A percentile compares a stretch with the other conserved stretches of the same genome.
Evolutionary conservation across 306 rosid genomes (phyloP).

Genomic region (Malus fusca): DNA sequence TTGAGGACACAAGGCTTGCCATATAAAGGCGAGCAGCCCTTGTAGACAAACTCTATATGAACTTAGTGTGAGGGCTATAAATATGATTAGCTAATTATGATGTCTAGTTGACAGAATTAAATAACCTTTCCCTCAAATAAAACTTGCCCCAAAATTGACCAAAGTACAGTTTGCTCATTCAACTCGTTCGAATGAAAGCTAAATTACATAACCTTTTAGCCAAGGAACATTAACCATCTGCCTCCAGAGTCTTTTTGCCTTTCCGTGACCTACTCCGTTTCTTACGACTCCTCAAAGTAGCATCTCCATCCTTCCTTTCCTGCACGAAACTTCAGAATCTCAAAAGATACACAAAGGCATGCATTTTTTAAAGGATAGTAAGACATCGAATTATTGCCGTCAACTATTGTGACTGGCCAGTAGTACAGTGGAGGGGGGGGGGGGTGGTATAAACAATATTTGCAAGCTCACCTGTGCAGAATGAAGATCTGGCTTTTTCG

Average conservation of each 20-base stretch:
- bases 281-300: conserved; percentile 12
- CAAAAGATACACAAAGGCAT: not conserved
- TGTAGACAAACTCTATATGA: no score
- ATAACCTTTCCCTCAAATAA: not conserved
- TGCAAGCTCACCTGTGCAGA: conserved; percentile 38
- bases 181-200: not conserved
- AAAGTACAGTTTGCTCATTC: not conserved
- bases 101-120: no score
- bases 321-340: conserved; percentile 6
- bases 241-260: conserved; percentile 1
- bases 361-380: not conserved
- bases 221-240: not conserved
- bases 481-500: conserved; percentile 27
- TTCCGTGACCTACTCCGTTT: conserved; percentile 29
- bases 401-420: not conserved
- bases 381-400: not conserved
- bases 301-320: conserved; percentile 20
- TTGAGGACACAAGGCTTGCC: no score
- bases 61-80: no score
- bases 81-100: no score
- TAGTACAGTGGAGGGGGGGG: no score
- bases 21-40: no score
- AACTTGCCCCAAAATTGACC: not conserved
- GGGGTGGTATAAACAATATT: not conserved
- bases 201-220: not conserved